Conservation (phyloP, 768 basidiomycete species). For the Lentinus tigrinus region DNA sequence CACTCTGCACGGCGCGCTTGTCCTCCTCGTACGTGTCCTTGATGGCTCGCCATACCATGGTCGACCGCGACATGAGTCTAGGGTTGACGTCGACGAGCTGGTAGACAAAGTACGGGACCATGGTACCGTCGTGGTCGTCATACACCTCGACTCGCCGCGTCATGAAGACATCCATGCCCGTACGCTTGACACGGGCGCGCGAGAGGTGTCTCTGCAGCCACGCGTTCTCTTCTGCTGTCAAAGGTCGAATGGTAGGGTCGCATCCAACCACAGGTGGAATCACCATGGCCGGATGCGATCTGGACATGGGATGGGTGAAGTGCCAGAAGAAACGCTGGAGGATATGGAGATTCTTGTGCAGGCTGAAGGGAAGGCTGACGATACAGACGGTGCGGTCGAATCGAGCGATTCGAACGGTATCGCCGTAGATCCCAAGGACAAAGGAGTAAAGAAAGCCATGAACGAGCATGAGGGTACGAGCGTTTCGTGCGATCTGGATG, state of each 20-base stretch:
- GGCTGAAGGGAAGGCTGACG: slow-evolving; percentile 1
- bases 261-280: slow-evolving; percentile 2
- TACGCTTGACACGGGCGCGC: not conserved
- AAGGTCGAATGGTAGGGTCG: slow-evolving; percentile 1
- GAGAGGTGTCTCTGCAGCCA: not conserved
- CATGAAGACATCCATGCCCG: not conserved
- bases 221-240: not conserved
- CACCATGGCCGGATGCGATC: no score
- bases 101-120: not conserved
- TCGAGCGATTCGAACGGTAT: slow-evolving; percentile 5
- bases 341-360: not conserved
- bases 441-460: slow-evolving; percentile 7
- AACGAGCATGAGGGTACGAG: slow-evolving; percentile 7
- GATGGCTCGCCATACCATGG: slow-evolving; percentile 11
- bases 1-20: not conserved
- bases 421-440: slow-evolving; percentile 15
- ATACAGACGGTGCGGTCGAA: slow-evolving; percentile 18
- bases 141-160: not conserved
- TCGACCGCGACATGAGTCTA: slow-evolving; percentile 10
- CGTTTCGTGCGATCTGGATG: slow-evolving; percentile 2
- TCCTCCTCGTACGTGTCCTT: not conserved
- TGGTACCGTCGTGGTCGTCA: not conserved
- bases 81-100: slow-evolving; percentile 3
- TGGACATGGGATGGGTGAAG: slow-evolving; percentile 4
- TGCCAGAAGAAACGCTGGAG: slow-evolving; percentile 13